A percentile compares a stretch with the other conserved stretches of the same genome.
phyloP scores from a whole-genome alignment of 768 basidiomycete species.

The Psilocybe cyanescens region DNA sequence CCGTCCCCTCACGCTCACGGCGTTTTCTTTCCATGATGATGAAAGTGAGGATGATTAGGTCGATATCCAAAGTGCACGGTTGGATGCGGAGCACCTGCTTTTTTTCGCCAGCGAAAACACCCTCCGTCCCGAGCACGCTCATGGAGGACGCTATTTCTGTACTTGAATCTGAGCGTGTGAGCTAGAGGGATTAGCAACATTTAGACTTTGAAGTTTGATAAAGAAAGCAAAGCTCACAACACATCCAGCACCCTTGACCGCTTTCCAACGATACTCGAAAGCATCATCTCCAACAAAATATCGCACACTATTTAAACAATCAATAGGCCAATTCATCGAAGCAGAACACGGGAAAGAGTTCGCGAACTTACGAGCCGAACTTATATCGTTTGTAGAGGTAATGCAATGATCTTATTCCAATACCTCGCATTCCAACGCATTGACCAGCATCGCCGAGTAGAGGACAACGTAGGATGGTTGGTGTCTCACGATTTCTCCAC shows the following conservation, averaged over 20 bases:
- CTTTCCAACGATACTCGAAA: slow-evolving; percentile 55
- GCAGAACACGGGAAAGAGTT: neutral
- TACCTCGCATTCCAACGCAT: slow-evolving; percentile 27
- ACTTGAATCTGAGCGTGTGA: slow-evolving; percentile 39
- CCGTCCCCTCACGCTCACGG: slow-evolving; percentile 38
- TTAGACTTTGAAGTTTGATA: neutral
- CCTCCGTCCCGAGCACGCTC: slow-evolving; percentile 38
- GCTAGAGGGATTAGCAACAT: slow-evolving; percentile 28
- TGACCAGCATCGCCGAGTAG: slow-evolving; percentile 36
- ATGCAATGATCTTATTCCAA: slow-evolving; percentile 36
- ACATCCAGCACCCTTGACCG: slow-evolving; percentile 39
- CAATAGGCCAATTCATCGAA: neutral
- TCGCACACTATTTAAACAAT: slow-evolving; percentile 36
- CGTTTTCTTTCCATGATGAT: slow-evolving; percentile 60
- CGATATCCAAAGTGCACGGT: slow-evolving; percentile 51
- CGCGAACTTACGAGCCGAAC: slow-evolving; percentile 43
- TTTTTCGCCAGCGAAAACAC: slow-evolving; percentile 50
- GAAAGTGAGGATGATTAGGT: slow-evolving; percentile 57
- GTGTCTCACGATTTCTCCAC: slow-evolving; percentile 45
- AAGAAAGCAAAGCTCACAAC: slow-evolving; percentile 33
- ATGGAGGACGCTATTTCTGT: slow-evolving; percentile 47
- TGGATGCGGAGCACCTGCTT: slow-evolving; percentile 50
- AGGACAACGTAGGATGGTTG: slow-evolving; percentile 46
- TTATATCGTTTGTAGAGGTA: slow-evolving; percentile 46
- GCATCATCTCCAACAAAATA: slow-evolving; percentile 55